Evolutionary conservation across 306 rosid species (phyloP), one percentile per base, ranked within the genome.

Genomic region (Cicer arietinum): DNA sequence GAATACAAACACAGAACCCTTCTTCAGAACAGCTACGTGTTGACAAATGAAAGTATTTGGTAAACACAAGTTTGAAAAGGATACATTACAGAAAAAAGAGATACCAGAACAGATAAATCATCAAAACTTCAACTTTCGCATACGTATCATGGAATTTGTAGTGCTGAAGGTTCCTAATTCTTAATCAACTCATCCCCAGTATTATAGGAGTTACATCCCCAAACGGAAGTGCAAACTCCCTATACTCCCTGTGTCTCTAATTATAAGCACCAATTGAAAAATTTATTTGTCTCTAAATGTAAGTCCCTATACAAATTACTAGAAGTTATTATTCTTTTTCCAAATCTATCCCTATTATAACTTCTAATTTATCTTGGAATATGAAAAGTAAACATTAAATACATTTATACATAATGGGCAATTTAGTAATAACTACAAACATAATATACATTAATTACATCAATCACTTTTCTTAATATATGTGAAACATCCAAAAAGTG

Each of bases 11-110:
- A 88, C 89, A 42, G 90, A 88, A 70, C 35, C 65, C 82, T 47
- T 90, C 81, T 90, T 91, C 25, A 96, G 97, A 76, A 91, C 92
- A 86, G 88, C 98, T 94, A 94, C 86, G 72, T 52, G 57, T 39
- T 66, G 67, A 45, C 62, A 71, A 13, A 74, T 47, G 53, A 59
- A 80, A 67, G 69, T 20, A 68, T 68, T 74, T 60, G 57, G 66
- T 35, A 56, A 67, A 75, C 67, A 66, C 40, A 48, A 42, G 51
- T 81, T 48, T 44, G 30, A 40, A 64, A 52, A 0, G 9, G 14
- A 42, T 65, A 76, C 18, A 65, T 14, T 10, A 41, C 16, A 14
- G 20, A 65, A 62, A 22, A 45, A 60, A 47, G 16, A 72, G 71
- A 72, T 37, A 13, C 74, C 30, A 30, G 7, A 52, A 62, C 41